Evolutionary conservation across 139 green algal species (phyloP).

Genomic region (Limnomonas spitsbergensis): DNA sequence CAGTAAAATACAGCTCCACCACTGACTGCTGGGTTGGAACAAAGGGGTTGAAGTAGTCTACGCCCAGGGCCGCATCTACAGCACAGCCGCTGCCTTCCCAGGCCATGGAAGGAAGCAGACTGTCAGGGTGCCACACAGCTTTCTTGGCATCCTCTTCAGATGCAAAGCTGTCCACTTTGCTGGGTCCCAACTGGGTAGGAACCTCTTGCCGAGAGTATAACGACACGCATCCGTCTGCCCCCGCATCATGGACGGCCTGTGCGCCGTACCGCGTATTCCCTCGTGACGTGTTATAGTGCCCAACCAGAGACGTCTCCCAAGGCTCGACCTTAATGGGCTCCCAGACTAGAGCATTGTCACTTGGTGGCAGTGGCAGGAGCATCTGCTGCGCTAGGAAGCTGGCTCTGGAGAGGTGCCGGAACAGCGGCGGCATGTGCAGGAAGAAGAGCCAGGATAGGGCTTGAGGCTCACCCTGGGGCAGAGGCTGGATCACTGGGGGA

Average conservation of each 20-base stretch:
- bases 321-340: not conserved
- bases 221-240: not conserved
- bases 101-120: slow-evolving; percentile 24
- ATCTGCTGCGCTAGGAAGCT: too few relatives aligned
- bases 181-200: slow-evolving; percentile 14
- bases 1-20: slow-evolving; percentile 30
- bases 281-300: slow-evolving; percentile 32
- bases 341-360: not conserved
- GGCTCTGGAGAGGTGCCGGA: slow-evolving; percentile 39
- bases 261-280: slow-evolving; percentile 2
- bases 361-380: slow-evolving; percentile 47
- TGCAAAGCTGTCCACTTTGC: slow-evolving; percentile 29
- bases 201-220: not conserved
- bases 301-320: too few relatives aligned
- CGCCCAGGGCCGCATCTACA: slow-evolving; percentile 1
- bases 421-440: too few relatives aligned
- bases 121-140: slow-evolving; percentile 52
- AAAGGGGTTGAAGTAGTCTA: slow-evolving; percentile 44
- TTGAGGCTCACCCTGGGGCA: too few relatives aligned
- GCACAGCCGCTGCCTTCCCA: slow-evolving; percentile 36
- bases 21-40: not conserved
- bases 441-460: slow-evolving; percentile 44
- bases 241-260: not conserved
- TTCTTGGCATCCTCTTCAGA: slow-evolving; percentile 9
- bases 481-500: slow-evolving; percentile 27